Evolutionary conservation across 1,139 yeast species (phyloP).

Genomic region (Diutina neorugosa): DNA sequence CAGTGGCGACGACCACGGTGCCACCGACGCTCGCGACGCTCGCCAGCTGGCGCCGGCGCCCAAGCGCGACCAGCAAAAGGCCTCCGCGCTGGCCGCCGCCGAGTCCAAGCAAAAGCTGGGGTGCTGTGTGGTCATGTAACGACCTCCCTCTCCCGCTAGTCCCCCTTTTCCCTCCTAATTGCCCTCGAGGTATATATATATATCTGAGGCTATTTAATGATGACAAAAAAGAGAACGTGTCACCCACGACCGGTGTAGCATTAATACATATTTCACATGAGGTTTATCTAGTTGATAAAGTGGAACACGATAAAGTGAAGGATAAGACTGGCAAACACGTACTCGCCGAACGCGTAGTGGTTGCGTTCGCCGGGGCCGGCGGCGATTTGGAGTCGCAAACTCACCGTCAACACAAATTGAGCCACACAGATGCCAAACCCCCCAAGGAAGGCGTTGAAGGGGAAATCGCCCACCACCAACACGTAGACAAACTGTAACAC

Average conservation of each 20-base stretch:
- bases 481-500: constrained; percentile 70
- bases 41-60: constrained; percentile 2
- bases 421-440: constrained; percentile 92
- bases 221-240: neutral
- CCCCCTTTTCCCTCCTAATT: no score
- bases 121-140: constrained; percentile 33
- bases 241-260: neutral
- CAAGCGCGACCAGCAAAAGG: constrained; percentile 1
- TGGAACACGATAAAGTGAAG: constrained; percentile 85
- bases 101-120: constrained; percentile 29
- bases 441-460: constrained; percentile 92
- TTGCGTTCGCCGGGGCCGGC: constrained; percentile 9
- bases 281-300: constrained; percentile 55
- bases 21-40: neutral
- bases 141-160: neutral
- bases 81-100: constrained; percentile 5
- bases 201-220: neutral
- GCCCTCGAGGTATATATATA: no score
- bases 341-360: constrained; percentile 66
- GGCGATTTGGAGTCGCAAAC: constrained; percentile 58
- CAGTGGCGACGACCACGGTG: no score
- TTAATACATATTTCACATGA: neutral
- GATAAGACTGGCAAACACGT: constrained; percentile 72
- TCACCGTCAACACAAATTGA: constrained; percentile 80
- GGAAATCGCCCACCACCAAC: constrained; percentile 73